Conservation (phyloP, 768 basidiomycete species). For the Tylopilus vinaceipallidus region DNA sequence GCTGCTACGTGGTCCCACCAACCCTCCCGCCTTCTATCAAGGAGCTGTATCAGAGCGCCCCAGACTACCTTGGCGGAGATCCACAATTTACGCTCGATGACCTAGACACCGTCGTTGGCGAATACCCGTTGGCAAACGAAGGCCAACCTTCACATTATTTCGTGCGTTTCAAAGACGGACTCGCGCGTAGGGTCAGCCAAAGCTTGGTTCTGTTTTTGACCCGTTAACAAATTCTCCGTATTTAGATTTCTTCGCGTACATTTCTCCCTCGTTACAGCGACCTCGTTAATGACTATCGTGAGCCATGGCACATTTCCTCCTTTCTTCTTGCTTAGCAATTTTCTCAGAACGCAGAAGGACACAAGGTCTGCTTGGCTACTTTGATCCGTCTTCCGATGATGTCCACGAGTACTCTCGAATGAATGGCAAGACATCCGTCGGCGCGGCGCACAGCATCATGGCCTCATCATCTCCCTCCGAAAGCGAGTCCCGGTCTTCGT, state of each 20-base stretch:
- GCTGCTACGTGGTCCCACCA: conserved; percentile 40
- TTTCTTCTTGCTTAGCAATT: conserved; percentile 9
- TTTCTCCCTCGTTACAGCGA: conserved; percentile 41
- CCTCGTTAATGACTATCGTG: conserved; percentile 58
- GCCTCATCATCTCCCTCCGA: conserved; percentile 6
- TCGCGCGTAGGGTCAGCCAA: conserved; percentile 52
- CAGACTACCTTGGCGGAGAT: conserved; percentile 35
- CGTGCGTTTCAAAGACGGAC: conserved; percentile 56
- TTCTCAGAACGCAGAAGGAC: conserved; percentile 44
- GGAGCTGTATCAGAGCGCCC: conserved; percentile 39
- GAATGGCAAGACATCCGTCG: conserved; percentile 36
- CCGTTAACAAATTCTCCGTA: background rate
- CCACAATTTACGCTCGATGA: conserved; percentile 30
- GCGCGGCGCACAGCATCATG: conserved; percentile 4
- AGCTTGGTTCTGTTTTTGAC: background rate
- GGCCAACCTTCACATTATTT: conserved; percentile 51
- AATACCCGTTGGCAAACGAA: conserved; percentile 37
- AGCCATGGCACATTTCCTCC: conserved; percentile 20
- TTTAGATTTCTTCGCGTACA: conserved; percentile 42
- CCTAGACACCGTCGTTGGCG: conserved; percentile 56
- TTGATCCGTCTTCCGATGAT: conserved; percentile 55
- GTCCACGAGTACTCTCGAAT: conserved; percentile 63
- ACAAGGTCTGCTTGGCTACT: conserved; percentile 42
- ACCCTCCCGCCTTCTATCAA: conserved; percentile 38
- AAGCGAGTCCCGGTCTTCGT: conserved; percentile 12